Evolutionary conservation across 179 eudicot species (phyloP).

Genomic region (Actinidia chinensis): DNA sequence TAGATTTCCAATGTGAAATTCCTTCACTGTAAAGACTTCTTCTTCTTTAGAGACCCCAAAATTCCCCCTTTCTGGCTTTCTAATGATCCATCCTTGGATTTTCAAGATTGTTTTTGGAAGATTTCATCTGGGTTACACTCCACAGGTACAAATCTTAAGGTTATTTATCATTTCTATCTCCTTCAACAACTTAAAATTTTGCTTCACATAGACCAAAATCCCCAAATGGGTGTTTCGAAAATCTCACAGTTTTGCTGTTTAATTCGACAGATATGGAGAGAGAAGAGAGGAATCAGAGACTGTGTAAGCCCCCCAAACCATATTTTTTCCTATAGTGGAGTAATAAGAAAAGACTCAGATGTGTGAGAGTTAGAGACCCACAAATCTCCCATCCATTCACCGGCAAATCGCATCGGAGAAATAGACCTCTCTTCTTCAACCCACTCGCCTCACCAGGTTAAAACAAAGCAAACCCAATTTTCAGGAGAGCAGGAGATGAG

Average conservation of each 20-base stretch:
- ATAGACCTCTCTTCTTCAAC: slow-evolving; percentile 23
- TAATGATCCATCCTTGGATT: slow-evolving; percentile 3
- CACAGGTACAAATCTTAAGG: slow-evolving; percentile 18
- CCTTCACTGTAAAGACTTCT: slow-evolving; percentile 9
- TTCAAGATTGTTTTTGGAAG: slow-evolving; percentile 2
- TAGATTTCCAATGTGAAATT: not conserved
- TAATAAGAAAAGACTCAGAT: slow-evolving; percentile 43
- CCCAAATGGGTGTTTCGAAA: not conserved
- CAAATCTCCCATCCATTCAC: slow-evolving; percentile 33
- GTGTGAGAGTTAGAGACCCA: slow-evolving; percentile 45
- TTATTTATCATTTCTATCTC: not conserved
- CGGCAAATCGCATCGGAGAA: slow-evolving; percentile 40
- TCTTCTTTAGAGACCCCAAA: not conserved
- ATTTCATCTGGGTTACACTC: not conserved
- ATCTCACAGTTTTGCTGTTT: not conserved
- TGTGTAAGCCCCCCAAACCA: slow-evolving; percentile 30
- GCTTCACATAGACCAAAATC: not conserved
- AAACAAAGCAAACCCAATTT: not conserved
- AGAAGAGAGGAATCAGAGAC: slow-evolving; percentile 39
- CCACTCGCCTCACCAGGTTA: slow-evolving; percentile 40
- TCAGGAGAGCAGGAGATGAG: no score
- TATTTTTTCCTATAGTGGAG: slow-evolving; percentile 67
- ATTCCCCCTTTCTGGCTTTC: not conserved
- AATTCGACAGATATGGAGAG: slow-evolving; percentile 42
- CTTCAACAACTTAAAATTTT: not conserved